Evolutionary conservation across 2,329 filamentous ascomycete genomes (phyloP), one percentile per base, ranked within the genome.

Genomic region (Paraphaeosphaeria sporulosa): DNA sequence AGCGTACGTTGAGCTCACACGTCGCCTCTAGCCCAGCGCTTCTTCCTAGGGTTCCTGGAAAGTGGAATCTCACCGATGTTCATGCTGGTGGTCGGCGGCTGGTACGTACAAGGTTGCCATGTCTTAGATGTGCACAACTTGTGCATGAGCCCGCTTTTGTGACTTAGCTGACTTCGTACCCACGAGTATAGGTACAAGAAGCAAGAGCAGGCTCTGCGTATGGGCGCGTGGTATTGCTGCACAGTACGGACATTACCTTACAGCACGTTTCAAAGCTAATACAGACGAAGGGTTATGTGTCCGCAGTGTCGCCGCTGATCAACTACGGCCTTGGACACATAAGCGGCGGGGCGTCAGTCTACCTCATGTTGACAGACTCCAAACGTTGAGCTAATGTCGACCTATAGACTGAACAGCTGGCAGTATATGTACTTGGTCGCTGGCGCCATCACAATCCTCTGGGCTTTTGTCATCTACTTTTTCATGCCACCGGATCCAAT

Each of bases 171-270:
- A n/a, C n/a, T n/a, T n/a, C n/a, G n/a, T n/a, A n/a, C n/a, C n/a
- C n/a, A n/a, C n/a, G n/a, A n/a, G n/a, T n/a, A n/a, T n/a, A n/a
- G n/a, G n/a, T n/a, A n/a, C n/a, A 84, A 82, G 60, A 79, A 81
- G 60, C 67, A 70, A 4, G 87, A 91, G 67, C 88, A 90, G 72
- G 87, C 88, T 0, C 71, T 88, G 27, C 81, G 88, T 0, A 83
- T 89, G 10, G 87, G 87, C 0, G 81, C 83, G 1, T 90, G 88
- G 87, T 90, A 90, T 64, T 81, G 84, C 6, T 88, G 86, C 1
- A 89, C 32, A n/a, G n/a, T n/a, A n/a, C n/a, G n/a, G n/a, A n/a
- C n/a, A n/a, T n/a, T n/a, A n/a, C n/a, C n/a, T n/a, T n/a, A n/a
- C n/a, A n/a, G n/a, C n/a, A n/a, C n/a, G n/a, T n/a, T n/a, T n/a